Percentiles rank a stretch among this genome's conserved stretches.
These are phyloP conservation scores for Fusarium buxicola DNA, from an alignment of 2,329 filamentous ascomycete species.

Conservation along the genomic window DNA sequence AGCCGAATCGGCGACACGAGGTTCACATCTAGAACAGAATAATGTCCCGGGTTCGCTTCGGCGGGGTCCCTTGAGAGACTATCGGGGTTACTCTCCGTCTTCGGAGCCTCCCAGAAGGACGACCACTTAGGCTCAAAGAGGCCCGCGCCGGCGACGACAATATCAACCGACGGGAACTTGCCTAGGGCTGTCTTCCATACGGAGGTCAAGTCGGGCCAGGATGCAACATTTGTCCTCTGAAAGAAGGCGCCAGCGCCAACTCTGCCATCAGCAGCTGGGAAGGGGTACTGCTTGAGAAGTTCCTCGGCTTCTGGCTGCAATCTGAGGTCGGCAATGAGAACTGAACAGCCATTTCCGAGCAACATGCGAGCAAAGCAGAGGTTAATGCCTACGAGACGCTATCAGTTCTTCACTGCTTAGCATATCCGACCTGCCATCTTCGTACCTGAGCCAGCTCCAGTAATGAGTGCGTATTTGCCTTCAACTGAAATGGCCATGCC, in stretches of 20 bases:
- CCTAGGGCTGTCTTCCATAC: slow-evolving; percentile 48
- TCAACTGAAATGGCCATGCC: slow-evolving; percentile 37
- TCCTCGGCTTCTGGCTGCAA: slow-evolving; percentile 51
- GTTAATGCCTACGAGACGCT: slow-evolving; percentile 50
- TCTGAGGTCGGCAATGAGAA: slow-evolving; percentile 52
- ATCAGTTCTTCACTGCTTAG: not conserved
- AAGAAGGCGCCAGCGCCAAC: slow-evolving; percentile 49
- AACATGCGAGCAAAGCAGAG: slow-evolving; percentile 51
- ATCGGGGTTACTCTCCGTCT: slow-evolving; percentile 45
- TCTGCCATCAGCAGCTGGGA: slow-evolving; percentile 29
- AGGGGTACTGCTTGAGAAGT: slow-evolving; percentile 49
- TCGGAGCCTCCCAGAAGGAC: slow-evolving; percentile 53
- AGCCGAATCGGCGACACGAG: slow-evolving; percentile 52
- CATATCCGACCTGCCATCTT: not conserved
- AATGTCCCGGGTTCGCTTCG: slow-evolving; percentile 48
- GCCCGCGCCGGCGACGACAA: slow-evolving; percentile 54
- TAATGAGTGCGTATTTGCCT: slow-evolving; percentile 37
- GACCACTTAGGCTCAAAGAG: slow-evolving; percentile 53
- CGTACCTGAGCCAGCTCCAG: slow-evolving; percentile 41
- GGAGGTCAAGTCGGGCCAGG: slow-evolving; percentile 50
- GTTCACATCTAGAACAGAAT: slow-evolving; percentile 53
- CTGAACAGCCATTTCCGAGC: slow-evolving; percentile 51
- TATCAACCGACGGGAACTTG: slow-evolving; percentile 49
- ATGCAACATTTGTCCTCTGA: slow-evolving; percentile 52
- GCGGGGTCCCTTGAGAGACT: slow-evolving; percentile 44